Conservation (phyloP, 495 filamentous ascomycete genomes). For the Amphirosellinia nigrospora region DNA sequence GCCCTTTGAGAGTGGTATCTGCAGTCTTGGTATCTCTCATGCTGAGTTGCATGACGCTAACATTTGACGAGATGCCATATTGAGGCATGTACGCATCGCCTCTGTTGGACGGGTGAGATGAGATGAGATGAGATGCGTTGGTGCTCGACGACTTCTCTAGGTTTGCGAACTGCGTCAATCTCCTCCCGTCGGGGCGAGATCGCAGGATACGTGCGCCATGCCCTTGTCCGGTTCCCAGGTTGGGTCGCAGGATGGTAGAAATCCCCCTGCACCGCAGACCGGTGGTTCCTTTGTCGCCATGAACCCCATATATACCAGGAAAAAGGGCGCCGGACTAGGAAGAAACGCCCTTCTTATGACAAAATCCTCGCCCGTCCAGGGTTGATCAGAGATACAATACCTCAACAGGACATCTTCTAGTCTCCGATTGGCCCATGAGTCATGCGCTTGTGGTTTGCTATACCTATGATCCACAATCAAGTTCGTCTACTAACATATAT, state of each 20-base stretch:
- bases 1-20: conserved; percentile 14
- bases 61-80: conserved; percentile 5
- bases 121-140: conserved; percentile 4
- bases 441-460: conserved; percentile 20
- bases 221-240: background rate
- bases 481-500: conserved; percentile 15
- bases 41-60: conserved; percentile 18
- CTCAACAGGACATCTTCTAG: background rate
- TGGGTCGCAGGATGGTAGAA: background rate
- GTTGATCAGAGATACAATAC: conserved; percentile 4
- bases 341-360: conserved; percentile 23
- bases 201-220: conserved; percentile 11
- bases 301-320: background rate
- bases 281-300: conserved; percentile 13
- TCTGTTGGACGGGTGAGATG: background rate
- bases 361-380: background rate
- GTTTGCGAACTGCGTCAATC: background rate
- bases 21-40: background rate
- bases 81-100: conserved; percentile 7
- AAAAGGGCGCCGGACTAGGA: conserved; percentile 8
- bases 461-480: conserved; percentile 22
- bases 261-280: background rate
- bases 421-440: conserved; percentile 23
- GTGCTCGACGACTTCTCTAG: background rate
- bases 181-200: conserved; percentile 7